Evolutionary conservation across 441 rosid genomes (phyloP).

Genomic region (Breynia disticha): DNA sequence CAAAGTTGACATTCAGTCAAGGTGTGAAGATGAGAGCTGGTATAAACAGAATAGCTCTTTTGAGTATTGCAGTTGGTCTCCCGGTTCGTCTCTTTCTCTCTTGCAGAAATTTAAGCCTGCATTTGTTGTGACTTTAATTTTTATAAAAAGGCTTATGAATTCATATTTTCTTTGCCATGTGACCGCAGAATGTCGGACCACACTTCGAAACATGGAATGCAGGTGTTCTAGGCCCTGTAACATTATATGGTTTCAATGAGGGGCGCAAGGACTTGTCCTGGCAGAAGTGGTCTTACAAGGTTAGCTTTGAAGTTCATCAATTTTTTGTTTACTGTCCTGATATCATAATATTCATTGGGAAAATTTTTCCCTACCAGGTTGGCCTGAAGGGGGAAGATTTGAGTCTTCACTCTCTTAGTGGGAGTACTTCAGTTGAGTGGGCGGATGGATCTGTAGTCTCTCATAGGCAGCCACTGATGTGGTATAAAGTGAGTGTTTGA

Average conservation of each 20-base stretch:
- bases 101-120: neutral
- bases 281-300: constrained; percentile 98
- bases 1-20: constrained; percentile 59
- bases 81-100: constrained; percentile 48
- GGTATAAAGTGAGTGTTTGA: constrained; percentile 66
- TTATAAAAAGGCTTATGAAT: neutral
- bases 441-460: constrained; percentile 65
- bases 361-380: constrained; percentile 32
- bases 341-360: neutral
- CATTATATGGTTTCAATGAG: constrained; percentile 58
- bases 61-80: constrained; percentile 91
- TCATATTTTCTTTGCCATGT: constrained; percentile 9
- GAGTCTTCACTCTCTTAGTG: constrained; percentile 80
- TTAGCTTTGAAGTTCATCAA: constrained; percentile 13
- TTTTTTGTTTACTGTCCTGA: neutral
- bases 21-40: constrained; percentile 74
- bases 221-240: constrained; percentile 89
- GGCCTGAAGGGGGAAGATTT: constrained; percentile 86
- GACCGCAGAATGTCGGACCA: constrained; percentile 80
- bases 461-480: constrained; percentile 71
- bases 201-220: constrained; percentile 97
- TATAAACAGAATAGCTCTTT: constrained; percentile 60
- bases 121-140: constrained; percentile 2
- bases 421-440: constrained; percentile 91
- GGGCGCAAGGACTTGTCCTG: constrained; percentile 86